Evolutionary conservation across 2,329 filamentous ascomycete species (phyloP), one percentile per base, ranked within the genome.

Genomic region (Xylaria sp.): DNA sequence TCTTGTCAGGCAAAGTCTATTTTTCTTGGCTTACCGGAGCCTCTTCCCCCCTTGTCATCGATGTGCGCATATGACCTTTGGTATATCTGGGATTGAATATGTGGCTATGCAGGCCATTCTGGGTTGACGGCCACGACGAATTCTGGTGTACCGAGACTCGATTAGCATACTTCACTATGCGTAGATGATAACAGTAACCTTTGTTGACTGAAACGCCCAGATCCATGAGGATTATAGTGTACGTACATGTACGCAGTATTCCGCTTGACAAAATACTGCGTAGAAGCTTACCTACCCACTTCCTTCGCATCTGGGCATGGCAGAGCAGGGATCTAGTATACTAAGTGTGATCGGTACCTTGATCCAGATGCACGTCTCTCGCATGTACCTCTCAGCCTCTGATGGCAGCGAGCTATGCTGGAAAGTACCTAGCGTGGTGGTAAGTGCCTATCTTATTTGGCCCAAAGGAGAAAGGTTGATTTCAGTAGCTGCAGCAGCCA

Each of bases 291-390:
- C 13, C 57, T 53, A 58, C 60, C n/a, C n/a, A n/a, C n/a, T n/a
- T n/a, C 20, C n/a, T 20, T 33, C 51, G 20, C 22, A 29, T 17
- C 57, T 17, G 11, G 54, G 66, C 66, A 63, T 68, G 66, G 66
- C 66, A 68, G 63, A 56, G 59, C 66, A 68, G 58, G 66, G 66
- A 68, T 68, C 13, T 50, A 51, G 58, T 51, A 11, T 20, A 2
- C 44, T 22, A 29, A 33, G 49, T 33, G 27, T 51, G 49, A 51
- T 51, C 49, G 49, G 49, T 31, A 51, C 49, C 27, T 51, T 51
- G 49, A n/a, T 51, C 49, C 27, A 51, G 27, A 51, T 51, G 49
- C 27, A 29, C n/a, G 27, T 51, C 17, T 15, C 49, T 29, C 49
- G 27, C 27, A 51, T 51, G 27, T 51, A 51, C 17, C 38, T 29